Evolutionary conservation across 305 asterid species (phyloP).

Genomic region (Withania somnifera): DNA sequence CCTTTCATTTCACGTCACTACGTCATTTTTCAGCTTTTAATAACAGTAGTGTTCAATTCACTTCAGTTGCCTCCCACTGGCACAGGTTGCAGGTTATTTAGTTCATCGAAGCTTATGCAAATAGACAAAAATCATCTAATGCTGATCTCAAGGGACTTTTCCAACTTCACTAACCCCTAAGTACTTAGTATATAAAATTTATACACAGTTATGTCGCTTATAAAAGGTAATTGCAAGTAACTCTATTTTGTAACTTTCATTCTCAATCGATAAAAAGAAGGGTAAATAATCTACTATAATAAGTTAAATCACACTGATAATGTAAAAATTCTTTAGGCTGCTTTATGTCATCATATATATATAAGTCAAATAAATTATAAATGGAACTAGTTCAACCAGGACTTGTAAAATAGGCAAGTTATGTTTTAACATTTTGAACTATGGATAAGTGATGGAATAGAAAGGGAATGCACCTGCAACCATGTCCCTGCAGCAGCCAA

Average conservation of each 20-base stretch:
- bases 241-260: neutral
- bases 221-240: neutral
- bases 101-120: neutral
- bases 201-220: neutral
- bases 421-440: neutral
- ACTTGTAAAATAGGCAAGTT: neutral
- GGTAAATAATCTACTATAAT: neutral
- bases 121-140: neutral
- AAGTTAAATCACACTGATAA: neutral
- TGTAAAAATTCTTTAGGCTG: too few relatives aligned
- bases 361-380: neutral
- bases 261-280: neutral
- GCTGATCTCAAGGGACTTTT: neutral
- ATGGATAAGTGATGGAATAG: neutral
- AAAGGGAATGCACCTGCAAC: slow-evolving; percentile 54
- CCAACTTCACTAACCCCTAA: neutral
- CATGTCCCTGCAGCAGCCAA: slow-evolving; percentile 99
- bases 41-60: neutral
- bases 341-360: too few relatives aligned
- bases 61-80: neutral
- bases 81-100: neutral
- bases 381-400: neutral
- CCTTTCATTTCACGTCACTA: neutral
- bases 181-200: neutral
- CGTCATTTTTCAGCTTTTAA: neutral